A percentile compares a stretch with the other conserved stretches of the same genome.
These are phyloP conservation scores for Podospora australis DNA, from an alignment of 495 filamentous ascomycete genomes.

Conservation along the genomic window DNA sequence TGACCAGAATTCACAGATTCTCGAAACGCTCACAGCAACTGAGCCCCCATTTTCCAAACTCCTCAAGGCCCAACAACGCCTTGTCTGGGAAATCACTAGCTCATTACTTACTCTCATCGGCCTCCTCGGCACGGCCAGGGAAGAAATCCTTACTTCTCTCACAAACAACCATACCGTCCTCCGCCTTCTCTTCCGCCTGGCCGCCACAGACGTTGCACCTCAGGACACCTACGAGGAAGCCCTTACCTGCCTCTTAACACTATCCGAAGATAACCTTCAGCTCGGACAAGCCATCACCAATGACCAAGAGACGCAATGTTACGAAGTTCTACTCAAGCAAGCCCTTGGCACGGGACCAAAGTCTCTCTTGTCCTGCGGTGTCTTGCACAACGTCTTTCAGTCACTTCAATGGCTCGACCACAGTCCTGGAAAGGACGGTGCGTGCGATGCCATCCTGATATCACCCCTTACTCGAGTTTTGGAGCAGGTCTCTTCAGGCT, in stretches of 20 bases:
- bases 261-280: conserved; percentile 49
- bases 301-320: conserved; percentile 30
- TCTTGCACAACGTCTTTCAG: conserved; percentile 48
- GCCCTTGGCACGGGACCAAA: conserved; percentile 27
- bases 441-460: conserved; percentile 43
- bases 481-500: conserved; percentile 22
- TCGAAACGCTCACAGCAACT: conserved; percentile 33
- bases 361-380: conserved; percentile 42
- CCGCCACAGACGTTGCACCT: conserved; percentile 25
- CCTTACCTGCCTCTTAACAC: conserved; percentile 44
- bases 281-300: conserved; percentile 38
- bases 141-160: conserved; percentile 49
- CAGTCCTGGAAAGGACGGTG: conserved; percentile 38
- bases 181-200: conserved; percentile 46
- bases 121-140: conserved; percentile 43
- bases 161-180: conserved; percentile 38
- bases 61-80: conserved; percentile 42
- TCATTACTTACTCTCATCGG: conserved; percentile 40
- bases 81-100: conserved; percentile 43
- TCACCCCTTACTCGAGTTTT: conserved; percentile 35
- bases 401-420: conserved; percentile 43
- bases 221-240: conserved; percentile 35
- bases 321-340: conserved; percentile 32
- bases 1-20: conserved; percentile 30
- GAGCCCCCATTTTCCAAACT: conserved; percentile 34